phyloP scores from a whole-genome alignment of 768 basidiomycete genomes.

The Leccinum pellstonianum region DNA sequence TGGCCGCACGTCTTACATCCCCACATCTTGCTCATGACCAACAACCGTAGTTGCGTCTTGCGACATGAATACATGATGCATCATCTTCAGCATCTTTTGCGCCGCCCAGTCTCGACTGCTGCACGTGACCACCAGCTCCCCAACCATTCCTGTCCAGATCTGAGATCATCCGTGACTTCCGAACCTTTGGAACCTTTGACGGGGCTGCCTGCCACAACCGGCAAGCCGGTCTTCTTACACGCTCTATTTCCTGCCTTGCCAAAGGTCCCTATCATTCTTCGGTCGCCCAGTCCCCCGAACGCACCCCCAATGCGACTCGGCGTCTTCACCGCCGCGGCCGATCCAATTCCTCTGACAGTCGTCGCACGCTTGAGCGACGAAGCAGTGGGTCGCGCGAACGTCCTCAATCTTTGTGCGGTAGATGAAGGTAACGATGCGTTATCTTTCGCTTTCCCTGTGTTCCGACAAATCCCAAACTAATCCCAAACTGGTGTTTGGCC shows the following conservation, averaged over 20 bases:
- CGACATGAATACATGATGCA: conserved; percentile 9
- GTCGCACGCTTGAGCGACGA: conserved; percentile 30
- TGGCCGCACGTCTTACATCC: conserved; percentile 1
- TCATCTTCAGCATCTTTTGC: not conserved
- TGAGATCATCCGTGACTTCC: not conserved
- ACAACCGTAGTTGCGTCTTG: not conserved
- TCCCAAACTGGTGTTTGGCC: conserved; percentile 70
- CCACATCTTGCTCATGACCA: not conserved
- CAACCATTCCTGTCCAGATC: not conserved
- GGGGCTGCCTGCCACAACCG: conserved; percentile 46
- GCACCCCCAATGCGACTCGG: conserved; percentile 1
- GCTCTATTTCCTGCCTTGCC: conserved; percentile 29
- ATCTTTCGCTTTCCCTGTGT: conserved; percentile 17
- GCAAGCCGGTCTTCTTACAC: conserved; percentile 44
- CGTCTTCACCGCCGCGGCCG: conserved; percentile 1
- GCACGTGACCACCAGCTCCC: conserved; percentile 4
- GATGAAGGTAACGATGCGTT: conserved; percentile 18
- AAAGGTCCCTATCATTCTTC: conserved; percentile 22
- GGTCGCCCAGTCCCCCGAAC: conserved; percentile 3
- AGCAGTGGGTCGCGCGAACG: conserved; percentile 31
- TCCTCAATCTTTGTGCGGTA: conserved; percentile 1
- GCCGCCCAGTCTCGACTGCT: not conserved
- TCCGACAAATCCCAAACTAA: conserved; percentile 38
- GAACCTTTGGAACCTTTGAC: conserved; percentile 38
- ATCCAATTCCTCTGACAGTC: conserved; percentile 16